Evolutionary conservation across 1,284 basidiomycete genomes (phyloP), one percentile per base, ranked within the genome.

Genomic region (Somion occarium): DNA sequence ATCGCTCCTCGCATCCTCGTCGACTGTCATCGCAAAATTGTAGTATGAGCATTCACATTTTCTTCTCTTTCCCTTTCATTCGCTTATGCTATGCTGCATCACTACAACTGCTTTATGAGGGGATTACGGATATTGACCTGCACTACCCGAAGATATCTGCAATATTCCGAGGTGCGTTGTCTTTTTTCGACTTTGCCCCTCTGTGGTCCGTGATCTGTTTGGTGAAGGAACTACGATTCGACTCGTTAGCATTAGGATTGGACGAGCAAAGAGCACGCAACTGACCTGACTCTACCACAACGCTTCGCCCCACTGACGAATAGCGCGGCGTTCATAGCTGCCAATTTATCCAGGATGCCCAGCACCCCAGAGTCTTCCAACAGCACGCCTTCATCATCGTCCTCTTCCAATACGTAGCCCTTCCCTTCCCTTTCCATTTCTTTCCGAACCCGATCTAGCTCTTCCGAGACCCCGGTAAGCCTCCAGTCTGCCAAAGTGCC

Each of bases 331-430:
- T 70, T 63, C 51, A 69, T 70, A 13, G 71, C 66, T 7, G 76
- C 70, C 49, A 78, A 60, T 59, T 76, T 79, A 49, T 79, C 75
- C 38, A 81, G 51, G 25, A 80, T 79, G 1, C 71, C 75, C 45
- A 69, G 55, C 18, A 74, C 66, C 0, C 79, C 78, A 0, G 68
- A 52, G 54, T 81, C 79, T 3, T 65, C 57, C 41, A 76, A 54
- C 23, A 73, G 46, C 13, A 49, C 38, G 1, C 49, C 54, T 25
- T 68, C 65, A 23, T 63, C 64, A 22, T 72, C 62, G 13, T 69
- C 58, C 0, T 60, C 56, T 12, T 51, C 50, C 20, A 58, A 37
- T 15, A 55, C 54, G 27, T 45, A 47, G 20, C 49, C 52, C 19
- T 52, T 53, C 23, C 49, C 51, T 18, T 51, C 23, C 13, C 47